Percentiles rank a stretch among this genome's conserved stretches.
Evolutionary conservation across 169 alveolate genomes (phyloP).

Genomic region (Eimeria praecox): DNA sequence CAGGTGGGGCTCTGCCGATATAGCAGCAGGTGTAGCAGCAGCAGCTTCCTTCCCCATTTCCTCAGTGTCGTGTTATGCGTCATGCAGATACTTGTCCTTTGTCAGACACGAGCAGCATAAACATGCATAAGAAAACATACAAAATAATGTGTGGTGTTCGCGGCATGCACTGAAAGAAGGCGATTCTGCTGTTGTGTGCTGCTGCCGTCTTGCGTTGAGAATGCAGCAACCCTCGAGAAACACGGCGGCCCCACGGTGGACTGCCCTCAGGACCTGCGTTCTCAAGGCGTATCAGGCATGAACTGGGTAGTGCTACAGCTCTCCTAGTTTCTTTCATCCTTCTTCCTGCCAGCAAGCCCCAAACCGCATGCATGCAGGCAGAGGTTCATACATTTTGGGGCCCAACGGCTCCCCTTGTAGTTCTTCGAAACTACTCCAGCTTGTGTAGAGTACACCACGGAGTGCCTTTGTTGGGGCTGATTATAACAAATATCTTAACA

Average conservation of each 20-base stretch:
- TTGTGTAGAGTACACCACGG: too few species aligned
- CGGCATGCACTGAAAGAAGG: neutral
- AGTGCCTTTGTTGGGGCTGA: too few species aligned
- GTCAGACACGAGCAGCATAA: neutral
- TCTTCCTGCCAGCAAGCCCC: neutral
- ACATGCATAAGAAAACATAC: too few species aligned
- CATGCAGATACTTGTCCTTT: neutral
- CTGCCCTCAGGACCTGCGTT: slow-evolving; percentile 52
- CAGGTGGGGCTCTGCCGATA: slow-evolving; percentile 16
- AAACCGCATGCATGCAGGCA: neutral
- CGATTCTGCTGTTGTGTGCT: neutral
- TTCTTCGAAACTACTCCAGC: too few species aligned
- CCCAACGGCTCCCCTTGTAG: too few species aligned
- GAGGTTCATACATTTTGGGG: too few species aligned
- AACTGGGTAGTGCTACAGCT: slow-evolving; percentile 51
- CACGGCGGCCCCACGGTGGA: slow-evolving; percentile 66
- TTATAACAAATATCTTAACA: too few species aligned
- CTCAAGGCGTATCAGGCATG: neutral
- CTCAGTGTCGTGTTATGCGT: neutral
- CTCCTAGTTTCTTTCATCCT: neutral
- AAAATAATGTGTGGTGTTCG: neutral
- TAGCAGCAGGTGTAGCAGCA: neutral
- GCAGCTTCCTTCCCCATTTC: neutral
- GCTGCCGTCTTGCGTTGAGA: neutral
- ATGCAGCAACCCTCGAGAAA: slow-evolving; percentile 31